Evolutionary conservation across 768 basidiomycete species (phyloP), one percentile per base, ranked within the genome.

Genomic region (Candolleomyces aberdarensis): DNA sequence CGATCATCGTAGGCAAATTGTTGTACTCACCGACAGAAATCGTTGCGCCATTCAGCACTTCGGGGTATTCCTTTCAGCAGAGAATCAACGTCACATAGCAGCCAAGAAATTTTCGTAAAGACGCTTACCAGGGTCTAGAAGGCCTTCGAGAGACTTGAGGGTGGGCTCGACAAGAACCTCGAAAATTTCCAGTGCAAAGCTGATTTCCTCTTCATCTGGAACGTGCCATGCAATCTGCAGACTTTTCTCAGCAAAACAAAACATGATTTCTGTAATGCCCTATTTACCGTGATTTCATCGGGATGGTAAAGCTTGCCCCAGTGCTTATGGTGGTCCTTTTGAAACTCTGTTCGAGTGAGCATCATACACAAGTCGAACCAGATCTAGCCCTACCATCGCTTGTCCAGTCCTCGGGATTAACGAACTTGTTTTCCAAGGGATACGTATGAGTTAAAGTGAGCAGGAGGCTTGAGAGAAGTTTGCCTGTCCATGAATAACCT

Each of bases 231-330:
- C 80, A 46, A 89, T 70, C 88, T 89, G 59, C 11, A 41, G 10
- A 8, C 10, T 41, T 26, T 15, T 59, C 11, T 32, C n/a, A 39
- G 48, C 57, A 46, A 53, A 22, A 55, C 19, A 17, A 15, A 22
- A 62, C 32, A 13, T 20, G 13, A 40, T 50, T 46, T n/a, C n/a
- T 50, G 19, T 44, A 17, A 48, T 15, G 14, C 5, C 67, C 76
- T 11, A 36, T 36, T 65, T 66, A 92, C 89, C 72, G 82, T 81
- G 62, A 94, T 83, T 40, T 94, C 88, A 47, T 85, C 80, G 13
- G 85, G 78, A 20, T 77, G 76, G 72, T 91, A 94, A 13, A 88
- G 70, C 67, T 91, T 90, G 8, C 93, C 94, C 93, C 93, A 95
- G 65, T 85, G 80, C 19, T 77, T 78, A 71, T 91, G 86, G 67